Base-by-base conservation (phyloP, 176 grass and related monocot genomes). In the Hsuehochloa calcarea region DNA sequence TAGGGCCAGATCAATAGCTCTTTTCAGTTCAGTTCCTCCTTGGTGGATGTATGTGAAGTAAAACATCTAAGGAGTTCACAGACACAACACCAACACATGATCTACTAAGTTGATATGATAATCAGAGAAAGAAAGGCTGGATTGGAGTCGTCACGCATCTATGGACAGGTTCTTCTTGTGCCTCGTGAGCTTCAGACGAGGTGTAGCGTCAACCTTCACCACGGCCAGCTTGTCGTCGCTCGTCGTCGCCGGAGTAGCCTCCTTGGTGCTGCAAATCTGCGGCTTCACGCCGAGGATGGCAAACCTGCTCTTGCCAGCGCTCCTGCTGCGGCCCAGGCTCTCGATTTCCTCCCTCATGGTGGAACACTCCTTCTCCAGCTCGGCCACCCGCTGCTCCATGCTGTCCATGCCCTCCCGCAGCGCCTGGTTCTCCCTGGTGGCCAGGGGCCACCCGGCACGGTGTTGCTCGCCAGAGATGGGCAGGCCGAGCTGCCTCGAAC, bases 341-440 rank as follows among this genome's bases (percentile, higher is more conserved):
- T 91, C 88, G 10, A 97, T 90, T 67, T 97, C 86, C 23, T 90
- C 75, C 45, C 78, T 72, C 84, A 97, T 91, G 75, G 80, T 75
- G 17, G 88, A 87, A 72, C 95, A 97, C 74, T 92, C 94, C 78
- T 94, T 86, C 86, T 97, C 92, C 29, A 97, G 92, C 81, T 97
- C 84, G 4, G 83, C 55, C 34, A 97, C 92, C 26, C 84, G 80
- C 62, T 88, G 88, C 70, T 87, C 86, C 93, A 94, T 92, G 69
- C 27, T 76, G 47, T 92, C 87, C 93, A 92, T 94, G 78, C 84
- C 82, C 34, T 87, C 84, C 5, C 88, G 91, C 40, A 91, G 71
- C 1, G 58, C 79, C 56, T 89, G 90, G 68, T 85, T 92, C 78
- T 92, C 90, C 79, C 84, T 80, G 58, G 80, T 25, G 1, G 74